Conservation (phyloP, 768 basidiomycete species). For the Mycena kentingensis region DNA sequence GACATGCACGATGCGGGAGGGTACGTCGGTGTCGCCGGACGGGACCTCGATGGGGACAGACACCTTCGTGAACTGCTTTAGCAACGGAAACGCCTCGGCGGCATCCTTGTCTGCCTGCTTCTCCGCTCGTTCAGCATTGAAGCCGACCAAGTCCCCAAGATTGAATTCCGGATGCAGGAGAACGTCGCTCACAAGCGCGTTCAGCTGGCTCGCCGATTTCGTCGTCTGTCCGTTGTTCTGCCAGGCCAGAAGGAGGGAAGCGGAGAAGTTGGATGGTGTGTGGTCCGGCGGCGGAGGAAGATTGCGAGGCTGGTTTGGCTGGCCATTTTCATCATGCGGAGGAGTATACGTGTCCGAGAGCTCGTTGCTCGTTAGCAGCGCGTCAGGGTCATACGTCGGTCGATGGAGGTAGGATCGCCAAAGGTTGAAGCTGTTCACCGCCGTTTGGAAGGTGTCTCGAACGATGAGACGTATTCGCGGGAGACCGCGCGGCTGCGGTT, state of each 20-base stretch:
- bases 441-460: constrained; percentile 8
- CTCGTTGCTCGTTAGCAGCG: not conserved
- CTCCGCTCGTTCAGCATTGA: constrained; percentile 22
- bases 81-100: constrained; percentile 11
- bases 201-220: constrained; percentile 21
- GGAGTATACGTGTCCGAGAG: constrained; percentile 3
- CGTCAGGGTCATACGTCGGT: constrained; percentile 14
- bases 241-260: constrained; percentile 6
- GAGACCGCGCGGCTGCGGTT: not conserved
- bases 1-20: constrained; percentile 26
- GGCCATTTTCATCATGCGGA: not conserved
- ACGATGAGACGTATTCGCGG: constrained; percentile 8
- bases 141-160: constrained; percentile 7
- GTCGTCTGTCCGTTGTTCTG: constrained; percentile 13
- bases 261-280: not conserved
- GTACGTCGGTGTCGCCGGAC: constrained; percentile 12
- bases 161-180: constrained; percentile 19
- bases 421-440: constrained; percentile 7
- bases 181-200: constrained; percentile 18
- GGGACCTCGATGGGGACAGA: constrained; percentile 33
- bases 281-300: not conserved
- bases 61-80: constrained; percentile 13
- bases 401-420: constrained; percentile 16
- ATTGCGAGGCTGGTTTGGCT: not conserved
- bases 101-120: constrained; percentile 15